Conservation (phyloP, 108 stramenopile species). For the Schizochytrium sp. region DNA sequence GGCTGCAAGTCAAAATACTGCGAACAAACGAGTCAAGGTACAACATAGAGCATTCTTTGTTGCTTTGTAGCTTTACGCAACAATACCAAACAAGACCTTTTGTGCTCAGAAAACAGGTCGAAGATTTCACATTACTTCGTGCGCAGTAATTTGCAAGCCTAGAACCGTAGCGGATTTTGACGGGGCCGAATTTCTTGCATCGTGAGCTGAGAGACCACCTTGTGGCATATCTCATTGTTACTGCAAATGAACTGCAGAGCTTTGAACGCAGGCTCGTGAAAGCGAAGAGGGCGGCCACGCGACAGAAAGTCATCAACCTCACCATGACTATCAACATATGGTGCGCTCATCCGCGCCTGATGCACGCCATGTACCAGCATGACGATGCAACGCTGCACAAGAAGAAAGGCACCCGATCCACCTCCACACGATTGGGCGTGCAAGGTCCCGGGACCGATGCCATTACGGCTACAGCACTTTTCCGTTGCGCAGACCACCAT, state of each 20-base stretch:
- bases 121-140: neutral
- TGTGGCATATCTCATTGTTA: neutral
- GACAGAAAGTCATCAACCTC: neutral
- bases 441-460: neutral
- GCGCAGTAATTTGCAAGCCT: too few species aligned
- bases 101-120: too few species aligned
- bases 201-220: neutral
- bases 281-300: neutral
- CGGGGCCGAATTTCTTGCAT: neutral
- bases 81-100: too few species aligned
- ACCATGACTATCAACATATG: neutral
- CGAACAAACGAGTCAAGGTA: too few species aligned
- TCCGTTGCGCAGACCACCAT: neutral
- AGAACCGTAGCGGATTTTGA: too few species aligned
- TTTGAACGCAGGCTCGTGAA: neutral
- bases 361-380: neutral
- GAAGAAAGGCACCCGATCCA: neutral
- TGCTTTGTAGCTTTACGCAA: too few species aligned
- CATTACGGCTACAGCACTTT: neutral
- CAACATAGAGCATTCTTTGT: too few species aligned
- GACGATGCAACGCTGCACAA: neutral
- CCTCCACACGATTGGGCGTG: neutral
- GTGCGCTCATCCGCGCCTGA: neutral
- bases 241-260: neutral
- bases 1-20: too few species aligned